Evolutionary conservation across 2,329 filamentous ascomycete genomes (phyloP), one percentile per base, ranked within the genome.

Genomic region (Myrmaecium sp.): DNA sequence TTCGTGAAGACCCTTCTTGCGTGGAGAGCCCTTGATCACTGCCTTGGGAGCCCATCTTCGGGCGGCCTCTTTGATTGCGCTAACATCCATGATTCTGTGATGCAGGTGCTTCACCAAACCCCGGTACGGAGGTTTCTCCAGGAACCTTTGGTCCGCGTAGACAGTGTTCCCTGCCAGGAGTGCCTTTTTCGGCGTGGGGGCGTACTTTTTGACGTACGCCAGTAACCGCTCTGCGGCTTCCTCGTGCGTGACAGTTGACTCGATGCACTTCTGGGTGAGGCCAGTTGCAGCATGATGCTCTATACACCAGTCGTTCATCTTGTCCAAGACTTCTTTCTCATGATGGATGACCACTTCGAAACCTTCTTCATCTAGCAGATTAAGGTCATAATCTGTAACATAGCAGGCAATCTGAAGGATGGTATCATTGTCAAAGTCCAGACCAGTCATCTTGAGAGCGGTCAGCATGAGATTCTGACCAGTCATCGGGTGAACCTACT

Each of bases 361-460:
- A 38, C 86, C 86, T 17, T 63, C 50, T 14, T 71, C 58, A 33
- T 93, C 82, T 14, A 92, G 54, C 17, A 91, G 51, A 30, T 79
- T 66, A 12, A 98, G 67, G 33, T 82, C 61, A 28, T 71, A 66
- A 38, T 84, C 78, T 5, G 89, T 98, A 47, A 98, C 69, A 52
- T 91, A 76, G 57, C 84, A 94, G 52, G 77, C 86, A 30, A 95
- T 77, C 42, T 92, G 83, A 44, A 95, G 71, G 43, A 95, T 89
- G 30, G 74, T 73, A 46, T 95, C 86, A 17, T 60, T 70, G 32
- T 78, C 68, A 2, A 74, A 64, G 50, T 93, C 64, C 5, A 92
- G 66, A 13, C 82, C 82, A 17, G 82, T 95, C 89, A 98, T 98
- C 82, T 92, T 38, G 18, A 27, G 20, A 7, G 5, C n/a, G 21